phyloP scores from a whole-genome alignment of 208 protist species.

The Acanthamoeba royreba region DNA sequence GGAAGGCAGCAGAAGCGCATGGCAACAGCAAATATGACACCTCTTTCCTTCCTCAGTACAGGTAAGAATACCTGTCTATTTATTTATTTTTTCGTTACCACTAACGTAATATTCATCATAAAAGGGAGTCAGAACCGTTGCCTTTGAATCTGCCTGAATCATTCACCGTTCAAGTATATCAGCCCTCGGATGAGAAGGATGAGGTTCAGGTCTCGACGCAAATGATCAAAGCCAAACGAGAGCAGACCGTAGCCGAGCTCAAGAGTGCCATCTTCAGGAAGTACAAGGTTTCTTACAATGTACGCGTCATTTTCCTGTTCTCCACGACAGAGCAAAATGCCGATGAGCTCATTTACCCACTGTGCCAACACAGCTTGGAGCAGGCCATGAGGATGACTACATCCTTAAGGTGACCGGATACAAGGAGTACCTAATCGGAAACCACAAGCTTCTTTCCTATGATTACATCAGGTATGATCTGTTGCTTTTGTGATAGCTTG shows the following conservation, averaged over 20 bases:
- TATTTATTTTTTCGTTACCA: not conserved
- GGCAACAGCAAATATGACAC: not conserved
- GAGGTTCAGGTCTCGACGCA: not conserved
- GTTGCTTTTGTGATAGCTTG: not conserved
- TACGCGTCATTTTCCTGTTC: not conserved
- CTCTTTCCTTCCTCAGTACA: not conserved
- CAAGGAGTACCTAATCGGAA: constrained; percentile 14
- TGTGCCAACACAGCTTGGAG: not conserved
- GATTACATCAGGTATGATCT: not conserved
- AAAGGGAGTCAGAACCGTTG: constrained; percentile 3
- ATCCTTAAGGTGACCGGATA: not conserved
- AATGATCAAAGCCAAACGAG: not conserved
- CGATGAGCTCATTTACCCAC: not conserved
- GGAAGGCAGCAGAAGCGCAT: not conserved
- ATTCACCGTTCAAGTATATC: not conserved
- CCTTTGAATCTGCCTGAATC: not conserved
- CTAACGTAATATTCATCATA: not conserved
- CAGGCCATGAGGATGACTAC: not conserved
- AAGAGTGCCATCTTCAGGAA: not conserved
- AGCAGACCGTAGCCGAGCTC: not conserved
- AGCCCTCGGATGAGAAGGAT: not conserved
- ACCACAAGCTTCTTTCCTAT: not conserved
- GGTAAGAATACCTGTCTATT: too few relatives aligned
- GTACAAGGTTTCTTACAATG: not conserved
- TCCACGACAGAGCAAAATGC: not conserved